These are phyloP conservation scores for Aspergillus hancockii DNA, from an alignment of 495 filamentous ascomycete species.

Conservation along the genomic window DNA sequence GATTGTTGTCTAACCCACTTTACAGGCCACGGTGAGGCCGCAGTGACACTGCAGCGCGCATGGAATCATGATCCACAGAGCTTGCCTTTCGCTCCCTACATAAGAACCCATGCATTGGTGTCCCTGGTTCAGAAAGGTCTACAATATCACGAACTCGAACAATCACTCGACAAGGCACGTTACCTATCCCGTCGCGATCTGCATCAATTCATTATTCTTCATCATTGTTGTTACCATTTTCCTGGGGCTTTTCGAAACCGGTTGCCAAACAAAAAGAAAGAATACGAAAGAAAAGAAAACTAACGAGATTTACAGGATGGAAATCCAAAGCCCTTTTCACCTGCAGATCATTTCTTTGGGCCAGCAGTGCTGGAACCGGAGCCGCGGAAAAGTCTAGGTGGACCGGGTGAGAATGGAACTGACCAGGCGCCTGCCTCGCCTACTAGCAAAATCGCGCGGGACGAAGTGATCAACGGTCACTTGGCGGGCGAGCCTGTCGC, in stretches of 20 bases:
- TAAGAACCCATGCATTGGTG: slow-evolving; percentile 74
- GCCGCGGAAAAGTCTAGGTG: slow-evolving; percentile 30
- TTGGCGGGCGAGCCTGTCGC: slow-evolving; percentile 30
- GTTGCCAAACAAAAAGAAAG: not conserved
- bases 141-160: slow-evolving; percentile 69
- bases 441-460: slow-evolving; percentile 41
- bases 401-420: slow-evolving; percentile 28
- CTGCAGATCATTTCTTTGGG: slow-evolving; percentile 53
- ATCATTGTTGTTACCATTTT: not conserved
- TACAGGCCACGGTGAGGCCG: slow-evolving; percentile 64
- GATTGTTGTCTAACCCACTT: slow-evolving; percentile 23
- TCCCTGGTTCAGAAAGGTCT: slow-evolving; percentile 76
- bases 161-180: slow-evolving; percentile 61
- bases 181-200: slow-evolving; percentile 3
- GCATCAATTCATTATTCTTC: slow-evolving; percentile 7
- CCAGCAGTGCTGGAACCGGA: slow-evolving; percentile 43
- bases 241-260: not conserved
- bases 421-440: slow-evolving; percentile 33
- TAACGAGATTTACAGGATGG: slow-evolving; percentile 39
- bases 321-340: slow-evolving; percentile 36
- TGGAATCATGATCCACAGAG: slow-evolving; percentile 74
- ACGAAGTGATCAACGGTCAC: slow-evolving; percentile 47
- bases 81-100: slow-evolving; percentile 74
- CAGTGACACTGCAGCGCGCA: slow-evolving; percentile 77
- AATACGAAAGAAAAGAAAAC: not conserved